Conservation (phyloP, 139 green algal species). For the Coelastrella sp. region DNA sequence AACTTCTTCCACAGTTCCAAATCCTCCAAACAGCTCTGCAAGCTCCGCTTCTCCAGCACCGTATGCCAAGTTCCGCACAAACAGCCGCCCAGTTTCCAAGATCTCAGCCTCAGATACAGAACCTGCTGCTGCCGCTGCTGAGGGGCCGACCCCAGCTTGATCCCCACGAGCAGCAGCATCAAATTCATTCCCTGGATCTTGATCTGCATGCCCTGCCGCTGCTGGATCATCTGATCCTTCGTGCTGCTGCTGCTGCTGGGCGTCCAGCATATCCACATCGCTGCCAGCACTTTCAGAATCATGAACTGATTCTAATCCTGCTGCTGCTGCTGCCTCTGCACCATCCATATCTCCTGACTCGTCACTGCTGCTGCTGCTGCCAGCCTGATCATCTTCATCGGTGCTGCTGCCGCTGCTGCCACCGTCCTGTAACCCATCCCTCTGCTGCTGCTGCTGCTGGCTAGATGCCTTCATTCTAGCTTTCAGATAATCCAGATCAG, state of each 20-base stretch:
- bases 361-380: slow-evolving; percentile 20
- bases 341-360: not conserved
- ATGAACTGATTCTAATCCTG: slow-evolving; percentile 21
- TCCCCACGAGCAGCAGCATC: slow-evolving; percentile 35
- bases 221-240: not conserved
- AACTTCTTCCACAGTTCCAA: slow-evolving; percentile 88
- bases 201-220: not conserved
- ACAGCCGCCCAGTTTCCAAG: slow-evolving; percentile 86
- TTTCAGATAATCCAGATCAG: slow-evolving; percentile 91
- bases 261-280: slow-evolving; percentile 8
- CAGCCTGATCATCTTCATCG: slow-evolving; percentile 25
- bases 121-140: slow-evolving; percentile 36
- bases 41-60: slow-evolving; percentile 91
- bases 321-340: slow-evolving; percentile 24
- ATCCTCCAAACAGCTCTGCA: slow-evolving; percentile 75
- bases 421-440: too few relatives aligned
- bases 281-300: not conserved
- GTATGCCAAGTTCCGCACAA: slow-evolving; percentile 96
- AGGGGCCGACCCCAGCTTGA: slow-evolving; percentile 41
- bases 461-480: slow-evolving; percentile 69
- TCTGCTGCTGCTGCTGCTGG: not conserved
- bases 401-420: slow-evolving; percentile 14
- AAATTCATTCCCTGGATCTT: not conserved
- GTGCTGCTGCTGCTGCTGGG: not conserved
- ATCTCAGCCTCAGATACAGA: slow-evolving; percentile 53